Percentiles rank a stretch among this genome's conserved stretches.
These are phyloP conservation scores for Lophiostoma macrostomum DNA, from an alignment of 495 filamentous ascomycete species.

Conservation along the genomic window DNA sequence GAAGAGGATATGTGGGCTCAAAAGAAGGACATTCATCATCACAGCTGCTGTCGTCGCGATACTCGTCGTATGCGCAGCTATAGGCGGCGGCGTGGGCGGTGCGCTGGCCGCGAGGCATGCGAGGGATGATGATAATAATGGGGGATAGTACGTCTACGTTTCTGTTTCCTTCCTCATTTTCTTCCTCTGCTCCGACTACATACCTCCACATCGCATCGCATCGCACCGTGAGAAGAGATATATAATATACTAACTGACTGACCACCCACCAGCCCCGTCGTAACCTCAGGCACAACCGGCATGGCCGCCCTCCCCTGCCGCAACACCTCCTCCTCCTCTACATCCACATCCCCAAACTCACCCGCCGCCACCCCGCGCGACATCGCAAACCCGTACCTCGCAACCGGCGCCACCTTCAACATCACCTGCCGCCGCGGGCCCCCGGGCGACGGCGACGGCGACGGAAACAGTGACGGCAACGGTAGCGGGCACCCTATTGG, in stretches of 20 bases:
- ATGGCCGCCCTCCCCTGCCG: conserved; percentile 12
- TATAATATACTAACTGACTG: no score
- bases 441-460: no score
- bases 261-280: no score
- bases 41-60: not conserved
- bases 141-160: no score
- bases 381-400: conserved; percentile 2
- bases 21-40: conserved; percentile 6
- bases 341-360: not conserved
- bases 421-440: conserved; percentile 10
- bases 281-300: conserved; percentile 8
- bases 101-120: no score
- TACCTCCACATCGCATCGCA: not conserved
- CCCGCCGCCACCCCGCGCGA: not conserved
- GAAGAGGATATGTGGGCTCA: not conserved
- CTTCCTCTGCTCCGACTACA: not conserved
- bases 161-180: not conserved
- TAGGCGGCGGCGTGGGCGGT: conserved; percentile 11
- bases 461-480: not conserved
- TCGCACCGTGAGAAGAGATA: no score
- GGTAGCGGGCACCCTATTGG: not conserved
- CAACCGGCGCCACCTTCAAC: conserved; percentile 11
- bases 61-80: not conserved
- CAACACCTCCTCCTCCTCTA: not conserved
- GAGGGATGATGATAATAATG: no score